Percentiles rank a stretch among this genome's conserved stretches.
phyloP scores from a whole-genome alignment of 148 eudicot species.

The Rhododendron ferrugineum region DNA sequence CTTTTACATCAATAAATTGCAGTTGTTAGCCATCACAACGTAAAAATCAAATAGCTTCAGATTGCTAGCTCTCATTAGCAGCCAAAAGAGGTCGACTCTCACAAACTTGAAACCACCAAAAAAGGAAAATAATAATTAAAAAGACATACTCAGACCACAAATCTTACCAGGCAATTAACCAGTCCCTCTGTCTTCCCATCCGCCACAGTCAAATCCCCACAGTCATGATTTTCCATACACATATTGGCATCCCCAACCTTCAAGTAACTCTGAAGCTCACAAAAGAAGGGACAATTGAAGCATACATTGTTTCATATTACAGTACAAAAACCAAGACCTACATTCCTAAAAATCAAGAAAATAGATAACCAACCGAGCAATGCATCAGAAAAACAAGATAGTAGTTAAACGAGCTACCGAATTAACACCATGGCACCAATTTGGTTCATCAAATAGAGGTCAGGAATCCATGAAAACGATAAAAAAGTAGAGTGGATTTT shows the following conservation, averaged over 20 bases:
- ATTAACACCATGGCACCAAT: not conserved
- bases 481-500: no score
- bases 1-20: not conserved
- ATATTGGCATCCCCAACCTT: constrained; percentile 4
- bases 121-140: not conserved
- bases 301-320: not conserved
- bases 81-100: not conserved
- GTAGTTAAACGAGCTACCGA: not conserved
- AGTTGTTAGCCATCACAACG: not conserved
- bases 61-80: not conserved
- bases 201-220: not conserved
- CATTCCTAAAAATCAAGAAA: not conserved
- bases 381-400: not conserved
- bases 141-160: not conserved
- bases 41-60: not conserved
- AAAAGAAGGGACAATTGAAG: not conserved
- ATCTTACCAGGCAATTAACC: constrained; percentile 23
- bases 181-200: constrained; percentile 12
- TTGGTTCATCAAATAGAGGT: not conserved
- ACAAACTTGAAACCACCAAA: not conserved
- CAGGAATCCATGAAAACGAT: not conserved
- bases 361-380: not conserved
- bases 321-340: not conserved
- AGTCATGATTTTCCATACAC: not conserved
- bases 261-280: constrained; percentile 9